Base-by-base conservation (phyloP, 805 yeast species). In the Brettanomyces anomalus region DNA sequence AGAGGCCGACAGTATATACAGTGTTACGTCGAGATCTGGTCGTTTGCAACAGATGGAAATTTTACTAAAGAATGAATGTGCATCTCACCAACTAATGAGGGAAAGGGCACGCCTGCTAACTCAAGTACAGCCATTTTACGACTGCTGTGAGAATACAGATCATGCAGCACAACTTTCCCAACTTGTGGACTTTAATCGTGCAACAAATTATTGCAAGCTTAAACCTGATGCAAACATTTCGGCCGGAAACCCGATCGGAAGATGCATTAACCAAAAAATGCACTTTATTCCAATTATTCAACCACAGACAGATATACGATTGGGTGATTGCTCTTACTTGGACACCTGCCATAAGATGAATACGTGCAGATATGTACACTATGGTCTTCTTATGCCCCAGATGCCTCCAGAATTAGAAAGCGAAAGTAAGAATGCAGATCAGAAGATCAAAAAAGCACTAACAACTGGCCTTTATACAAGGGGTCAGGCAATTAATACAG, bases 261-360 rank as follows among this genome's bases (percentile, higher is more conserved):
- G 53, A 42, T 64, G 68, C 45, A 38, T 64, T 16, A 58, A 52
- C 36, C 50, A 49, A 16, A 70, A 68, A 43, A 70, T 71, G 42
- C 83, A 77, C 56, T 75, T 67, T 50, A 64, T 76, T n/a, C 81
- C 81, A 11, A 63, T 74, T 26, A 60, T 75, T 26, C 76, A 74
- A 46, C 43, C 58, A 14, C 79, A 76, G 44, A 87, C 96, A 0
- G 97, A 90, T 53, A 43, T 64, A 2, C 63, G 70, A 15, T 58
- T 86, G 6, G 97, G 96, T 1, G 97, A 89, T 60, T 89, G 97
- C 58, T 88, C 96, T 8, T 89, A 89, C 57, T 69, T 89, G 46
- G 97, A 89, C 57, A 88, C 97, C 1, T 89, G 97, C 57, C 96
- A 85, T 64, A 87, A 87, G 61, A 72, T 85, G 58, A 77, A 76